Percentiles rank a stretch among this genome's conserved stretches.
Evolutionary conservation across 495 filamentous ascomycete species (phyloP).

Genomic region (Podospora bellae-mahoneyi): DNA sequence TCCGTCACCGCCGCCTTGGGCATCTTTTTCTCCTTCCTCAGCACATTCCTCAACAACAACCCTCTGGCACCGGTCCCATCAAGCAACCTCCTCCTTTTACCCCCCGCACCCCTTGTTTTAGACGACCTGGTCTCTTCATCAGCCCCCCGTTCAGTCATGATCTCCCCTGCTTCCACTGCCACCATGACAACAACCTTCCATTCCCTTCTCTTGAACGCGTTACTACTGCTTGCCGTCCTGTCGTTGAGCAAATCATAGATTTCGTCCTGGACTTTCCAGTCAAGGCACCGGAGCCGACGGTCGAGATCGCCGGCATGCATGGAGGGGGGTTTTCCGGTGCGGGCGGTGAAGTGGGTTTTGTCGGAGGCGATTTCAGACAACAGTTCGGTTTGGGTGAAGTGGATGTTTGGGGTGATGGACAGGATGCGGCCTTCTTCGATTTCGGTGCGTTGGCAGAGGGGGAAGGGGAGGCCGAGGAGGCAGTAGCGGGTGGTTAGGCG

Average conservation of each 20-base stretch:
- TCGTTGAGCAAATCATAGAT: constrained; percentile 25
- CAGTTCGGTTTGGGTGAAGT: constrained; percentile 22
- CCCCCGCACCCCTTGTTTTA: background rate
- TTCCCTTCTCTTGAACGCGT: constrained; percentile 18
- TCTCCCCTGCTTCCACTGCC: constrained; percentile 17
- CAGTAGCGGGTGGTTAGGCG: constrained; percentile 1
- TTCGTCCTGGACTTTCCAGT: constrained; percentile 28
- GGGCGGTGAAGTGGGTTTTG: constrained; percentile 6
- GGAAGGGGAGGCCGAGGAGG: constrained; percentile 16
- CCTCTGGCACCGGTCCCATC: background rate
- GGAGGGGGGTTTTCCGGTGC: background rate
- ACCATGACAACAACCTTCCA: constrained; percentile 22
- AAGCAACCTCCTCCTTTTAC: background rate
- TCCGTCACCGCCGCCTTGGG: constrained; percentile 20
- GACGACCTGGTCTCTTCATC: background rate
- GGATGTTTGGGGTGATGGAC: constrained; percentile 21
- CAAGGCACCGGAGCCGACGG: constrained; percentile 16
- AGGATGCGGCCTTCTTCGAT: constrained; percentile 18
- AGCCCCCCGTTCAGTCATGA: background rate
- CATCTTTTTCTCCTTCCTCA: background rate
- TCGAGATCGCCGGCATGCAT: constrained; percentile 16
- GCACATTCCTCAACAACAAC: background rate
- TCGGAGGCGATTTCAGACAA: constrained; percentile 6
- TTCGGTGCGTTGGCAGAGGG: background rate
- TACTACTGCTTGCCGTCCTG: constrained; percentile 24